Conservation (phyloP, 2,329 filamentous ascomycete species). For the Bertia moriformis region DNA sequence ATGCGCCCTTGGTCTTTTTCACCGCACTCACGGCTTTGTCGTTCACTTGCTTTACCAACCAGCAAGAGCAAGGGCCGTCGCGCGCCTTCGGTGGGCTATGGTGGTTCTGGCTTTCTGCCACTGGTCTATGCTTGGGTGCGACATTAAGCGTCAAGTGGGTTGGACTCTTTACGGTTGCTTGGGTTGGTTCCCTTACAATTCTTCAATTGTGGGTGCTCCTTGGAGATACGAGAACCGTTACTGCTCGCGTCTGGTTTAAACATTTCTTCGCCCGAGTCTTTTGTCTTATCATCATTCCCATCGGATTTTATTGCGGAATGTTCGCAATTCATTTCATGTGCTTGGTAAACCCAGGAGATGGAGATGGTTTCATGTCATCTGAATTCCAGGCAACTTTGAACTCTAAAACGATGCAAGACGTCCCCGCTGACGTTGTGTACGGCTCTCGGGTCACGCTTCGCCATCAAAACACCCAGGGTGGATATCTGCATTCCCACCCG, state of each 20-base stretch:
- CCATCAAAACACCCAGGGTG: constrained; percentile 93
- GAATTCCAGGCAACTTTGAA: constrained; percentile 97
- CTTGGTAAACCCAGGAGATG: constrained; percentile 86
- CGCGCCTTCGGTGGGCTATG: not conserved
- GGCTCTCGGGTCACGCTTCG: constrained; percentile 76
- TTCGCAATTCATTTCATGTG: constrained; percentile 93
- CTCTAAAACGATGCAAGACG: constrained; percentile 89
- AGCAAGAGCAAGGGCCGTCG: constrained; percentile 2
- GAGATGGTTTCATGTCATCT: constrained; percentile 98
- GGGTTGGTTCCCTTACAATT: constrained; percentile 52
- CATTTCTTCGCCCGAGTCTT: constrained; percentile 84
- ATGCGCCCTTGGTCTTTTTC: constrained; percentile 1
- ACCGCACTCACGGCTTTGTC: not conserved
- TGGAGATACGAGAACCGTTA: constrained; percentile 75
- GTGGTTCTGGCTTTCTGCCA: constrained; percentile 41
- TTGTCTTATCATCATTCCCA: constrained; percentile 78
- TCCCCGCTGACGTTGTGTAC: constrained; percentile 78
- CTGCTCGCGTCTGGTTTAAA: constrained; percentile 75
- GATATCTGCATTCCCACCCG: constrained; percentile 89
- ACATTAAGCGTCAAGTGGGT: constrained; percentile 61
- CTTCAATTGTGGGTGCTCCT: constrained; percentile 59
- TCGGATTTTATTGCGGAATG: constrained; percentile 88
- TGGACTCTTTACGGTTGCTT: constrained; percentile 57
- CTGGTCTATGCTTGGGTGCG: constrained; percentile 47
- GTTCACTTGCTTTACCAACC: not conserved